A percentile compares a stretch with the other conserved stretches of the same genome.
Conservation (phyloP, 306 rosid genomes). For the Ceratonia siliqua region DNA sequence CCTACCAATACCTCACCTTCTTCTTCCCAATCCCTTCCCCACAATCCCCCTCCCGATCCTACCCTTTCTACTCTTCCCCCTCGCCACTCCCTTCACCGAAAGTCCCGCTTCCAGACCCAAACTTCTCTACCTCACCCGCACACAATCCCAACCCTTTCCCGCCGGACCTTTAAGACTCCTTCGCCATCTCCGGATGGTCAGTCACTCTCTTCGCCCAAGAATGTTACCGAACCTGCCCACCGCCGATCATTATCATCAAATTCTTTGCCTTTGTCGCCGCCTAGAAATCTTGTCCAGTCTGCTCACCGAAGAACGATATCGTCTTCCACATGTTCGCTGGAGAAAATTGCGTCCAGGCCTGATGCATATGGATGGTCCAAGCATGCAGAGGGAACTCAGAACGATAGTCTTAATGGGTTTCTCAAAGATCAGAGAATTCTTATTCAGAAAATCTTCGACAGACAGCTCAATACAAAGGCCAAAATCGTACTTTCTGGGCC, state of each 20-base stretch:
- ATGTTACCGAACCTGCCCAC: conserved; percentile 29
- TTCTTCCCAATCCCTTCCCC: conserved; percentile 19
- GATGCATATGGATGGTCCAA: conserved; percentile 13
- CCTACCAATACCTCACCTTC: conserved; percentile 26
- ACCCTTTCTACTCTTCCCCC: conserved; percentile 37
- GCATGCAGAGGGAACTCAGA: conserved; percentile 33
- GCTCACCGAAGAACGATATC: conserved; percentile 60
- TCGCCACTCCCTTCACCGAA: conserved; percentile 48
- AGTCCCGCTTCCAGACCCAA: conserved; percentile 69
- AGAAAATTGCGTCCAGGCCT: conserved; percentile 35
- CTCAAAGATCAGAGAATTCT: conserved; percentile 55
- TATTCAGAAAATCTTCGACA: conserved; percentile 39
- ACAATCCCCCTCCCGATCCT: conserved; percentile 6
- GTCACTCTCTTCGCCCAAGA: conserved; percentile 45
- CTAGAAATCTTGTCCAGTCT: conserved; percentile 61
- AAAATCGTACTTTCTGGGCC: conserved; percentile 63
- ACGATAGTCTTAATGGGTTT: conserved; percentile 55
- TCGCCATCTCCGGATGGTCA: conserved; percentile 32
- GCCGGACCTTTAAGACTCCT: conserved; percentile 39
- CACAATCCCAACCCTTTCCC: conserved; percentile 42
- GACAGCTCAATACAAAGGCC: conserved; percentile 45
- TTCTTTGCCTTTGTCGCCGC: conserved; percentile 62
- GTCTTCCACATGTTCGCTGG: conserved; percentile 64
- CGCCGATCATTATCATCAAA: conserved; percentile 37
- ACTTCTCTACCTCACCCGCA: conserved; percentile 54